A percentile compares a stretch with the other conserved stretches of the same genome.
Conservation (phyloP, 345 rosid genomes). For the Carallia pectinifolia region DNA sequence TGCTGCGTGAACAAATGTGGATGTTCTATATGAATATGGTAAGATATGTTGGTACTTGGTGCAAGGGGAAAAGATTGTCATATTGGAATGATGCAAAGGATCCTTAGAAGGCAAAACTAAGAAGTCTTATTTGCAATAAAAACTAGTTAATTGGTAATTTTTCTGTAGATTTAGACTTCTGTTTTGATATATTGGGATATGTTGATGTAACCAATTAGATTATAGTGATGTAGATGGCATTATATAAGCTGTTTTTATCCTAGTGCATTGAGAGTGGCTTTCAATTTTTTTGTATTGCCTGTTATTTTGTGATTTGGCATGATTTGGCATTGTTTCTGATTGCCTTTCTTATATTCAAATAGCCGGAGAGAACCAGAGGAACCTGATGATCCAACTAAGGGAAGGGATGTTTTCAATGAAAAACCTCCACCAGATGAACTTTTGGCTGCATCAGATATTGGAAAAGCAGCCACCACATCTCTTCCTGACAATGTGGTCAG, state of each 20-base stretch:
- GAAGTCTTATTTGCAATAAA: too few species aligned
- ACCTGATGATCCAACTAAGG: conserved; percentile 92
- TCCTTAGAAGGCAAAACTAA: too few species aligned
- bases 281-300: background rate
- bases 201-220: background rate
- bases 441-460: conserved; percentile 89
- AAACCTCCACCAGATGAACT: conserved; percentile 98
- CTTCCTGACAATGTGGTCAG: conserved; percentile 95
- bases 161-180: too few species aligned
- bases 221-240: background rate
- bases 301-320: background rate
- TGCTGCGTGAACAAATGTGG: background rate
- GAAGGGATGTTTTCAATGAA: conserved; percentile 93
- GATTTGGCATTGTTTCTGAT: background rate
- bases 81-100: too few species aligned
- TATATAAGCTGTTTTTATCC: background rate
- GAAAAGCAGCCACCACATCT: conserved; percentile 82
- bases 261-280: background rate
- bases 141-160: too few species aligned
- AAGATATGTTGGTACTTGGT: too few species aligned
- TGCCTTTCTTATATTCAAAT: conserved; percentile 18
- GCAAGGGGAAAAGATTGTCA: too few species aligned
- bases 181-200: too few species aligned
- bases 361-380: conserved; percentile 98
- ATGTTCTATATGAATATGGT: too few species aligned